Percentiles rank a stretch among this genome's conserved stretches.
These are phyloP conservation scores for Silybum marianum DNA, from an alignment of 129 eudicot species.

Conservation along the genomic window DNA sequence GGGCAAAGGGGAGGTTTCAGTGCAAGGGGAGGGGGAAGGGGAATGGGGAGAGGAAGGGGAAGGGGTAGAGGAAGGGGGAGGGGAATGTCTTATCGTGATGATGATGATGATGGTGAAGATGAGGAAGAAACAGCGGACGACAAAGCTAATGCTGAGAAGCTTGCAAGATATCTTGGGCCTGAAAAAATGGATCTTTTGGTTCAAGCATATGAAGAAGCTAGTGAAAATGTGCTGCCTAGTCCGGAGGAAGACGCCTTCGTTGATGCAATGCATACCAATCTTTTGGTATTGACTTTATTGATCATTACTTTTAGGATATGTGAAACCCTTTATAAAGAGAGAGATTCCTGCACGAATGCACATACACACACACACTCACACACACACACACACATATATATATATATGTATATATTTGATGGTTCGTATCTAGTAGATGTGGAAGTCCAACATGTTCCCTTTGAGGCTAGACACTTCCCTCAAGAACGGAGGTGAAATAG, in stretches of 20 bases:
- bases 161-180: constrained; percentile 51
- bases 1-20: constrained; percentile 24
- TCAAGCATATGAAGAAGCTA: constrained; percentile 70
- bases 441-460: too few species aligned
- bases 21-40: neutral
- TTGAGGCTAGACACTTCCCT: too few species aligned
- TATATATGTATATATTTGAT: too few species aligned
- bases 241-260: constrained; percentile 48
- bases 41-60: constrained; percentile 5
- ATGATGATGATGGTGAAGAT: constrained; percentile 41
- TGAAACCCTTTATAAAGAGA: neutral
- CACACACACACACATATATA: too few species aligned
- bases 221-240: constrained; percentile 56
- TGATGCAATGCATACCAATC: constrained; percentile 71
- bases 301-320: neutral
- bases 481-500: too few species aligned
- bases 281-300: constrained; percentile 47
- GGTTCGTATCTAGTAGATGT: too few species aligned
- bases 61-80: constrained; percentile 32
- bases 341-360: neutral
- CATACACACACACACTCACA: neutral
- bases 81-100: constrained; percentile 36
- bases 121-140: constrained; percentile 32
- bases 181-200: constrained; percentile 50
- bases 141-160: constrained; percentile 46